Base-by-base conservation (phyloP, 2,329 filamentous ascomycete genomes). In the Lachnellula willkommii region DNA sequence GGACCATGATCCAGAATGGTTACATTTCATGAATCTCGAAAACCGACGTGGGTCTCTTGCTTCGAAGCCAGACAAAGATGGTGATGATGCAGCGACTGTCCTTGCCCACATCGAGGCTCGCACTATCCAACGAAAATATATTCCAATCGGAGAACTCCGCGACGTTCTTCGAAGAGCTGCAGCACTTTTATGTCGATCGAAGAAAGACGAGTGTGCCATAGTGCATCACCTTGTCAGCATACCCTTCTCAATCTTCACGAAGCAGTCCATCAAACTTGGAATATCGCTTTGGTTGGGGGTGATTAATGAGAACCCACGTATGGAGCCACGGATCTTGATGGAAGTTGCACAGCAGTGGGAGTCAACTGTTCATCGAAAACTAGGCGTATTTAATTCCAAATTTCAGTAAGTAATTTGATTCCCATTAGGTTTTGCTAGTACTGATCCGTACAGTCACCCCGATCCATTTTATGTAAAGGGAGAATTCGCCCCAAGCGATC, bases 211-310 rank as follows among this genome's bases (percentile, higher is more conserved):
- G 68, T 87, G 87, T 55, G 83, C 88, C 1, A 86, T 96, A 54
- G 84, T 90, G 12, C 89, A 93, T 67, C 88, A 95, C 67, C 79
- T 99, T 15, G 93, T 99, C 60, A 87, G 84, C 63, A 94, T 99
- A 58, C 95, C 94, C 0, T 99, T 99, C 71, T 82, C 84, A 42
- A 83, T 96, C 47, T 97, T 99, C 70, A 95, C 88, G 5, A 96
- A 95, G 70, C 89, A 95, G 67, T 94, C 92, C 2, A 94, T 99
- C 70, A 95, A 96, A 69, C 83, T 97, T 50, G 95, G 94, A 5
- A 88, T 96, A 37, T 96, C 94, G 4, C 77, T 99, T 6, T 99
- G 94, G 94, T 84, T 96, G 58, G 94, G 94, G 26, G 89, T 97
- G 14, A 95, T 97, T 67, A 94, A 97, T 66, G 94, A 99, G 70